A percentile compares a stretch with the other conserved stretches of the same genome.
These are phyloP conservation scores for Arachnopeziza araneosa DNA, from an alignment of 2,329 filamentous ascomycete genomes.

Conservation along the genomic window DNA sequence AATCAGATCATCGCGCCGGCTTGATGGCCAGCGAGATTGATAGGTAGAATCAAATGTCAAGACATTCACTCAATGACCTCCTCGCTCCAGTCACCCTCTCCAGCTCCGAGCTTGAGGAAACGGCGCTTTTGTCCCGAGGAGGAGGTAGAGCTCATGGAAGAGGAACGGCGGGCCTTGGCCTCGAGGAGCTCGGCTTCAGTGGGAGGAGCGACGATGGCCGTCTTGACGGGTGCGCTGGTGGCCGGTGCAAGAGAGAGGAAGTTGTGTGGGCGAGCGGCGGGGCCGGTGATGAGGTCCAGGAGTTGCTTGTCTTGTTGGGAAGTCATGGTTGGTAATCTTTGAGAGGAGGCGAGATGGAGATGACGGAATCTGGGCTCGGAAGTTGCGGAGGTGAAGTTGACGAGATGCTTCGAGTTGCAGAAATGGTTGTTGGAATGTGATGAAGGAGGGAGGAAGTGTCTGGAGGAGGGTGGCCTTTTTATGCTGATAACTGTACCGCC, in stretches of 20 bases:
- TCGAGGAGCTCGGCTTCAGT: slow-evolving; percentile 1
- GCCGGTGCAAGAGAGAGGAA: slow-evolving; percentile 28
- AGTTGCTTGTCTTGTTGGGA: slow-evolving; percentile 3
- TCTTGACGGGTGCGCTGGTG: slow-evolving; percentile 14
- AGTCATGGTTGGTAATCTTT: slow-evolving; percentile 9
- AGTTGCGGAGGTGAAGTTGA: background rate
- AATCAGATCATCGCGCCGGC: background rate
- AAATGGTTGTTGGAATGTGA: slow-evolving; percentile 2
- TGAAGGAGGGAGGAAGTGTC: slow-evolving; percentile 4
- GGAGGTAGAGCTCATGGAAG: slow-evolving; percentile 11
- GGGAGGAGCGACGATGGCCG: slow-evolving; percentile 1
- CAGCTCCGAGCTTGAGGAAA: slow-evolving; percentile 25
- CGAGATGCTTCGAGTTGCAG: slow-evolving; percentile 11
- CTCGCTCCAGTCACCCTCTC: slow-evolving; percentile 28
- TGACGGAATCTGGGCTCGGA: background rate
- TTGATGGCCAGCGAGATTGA: background rate
- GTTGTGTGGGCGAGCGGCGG: slow-evolving; percentile 11
- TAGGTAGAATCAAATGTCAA: background rate
- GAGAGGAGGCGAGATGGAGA: slow-evolving; percentile 1
- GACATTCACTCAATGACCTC: slow-evolving; percentile 14
- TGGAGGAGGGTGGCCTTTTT: slow-evolving; percentile 5
- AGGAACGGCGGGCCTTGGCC: slow-evolving; percentile 14
- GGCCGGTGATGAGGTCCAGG: slow-evolving; percentile 5
- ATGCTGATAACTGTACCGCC: background rate
- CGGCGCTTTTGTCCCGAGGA: slow-evolving; percentile 12